Base-by-base conservation (phyloP, 1,284 basidiomycete genomes). In the Microbotryum violaceum region DNA sequence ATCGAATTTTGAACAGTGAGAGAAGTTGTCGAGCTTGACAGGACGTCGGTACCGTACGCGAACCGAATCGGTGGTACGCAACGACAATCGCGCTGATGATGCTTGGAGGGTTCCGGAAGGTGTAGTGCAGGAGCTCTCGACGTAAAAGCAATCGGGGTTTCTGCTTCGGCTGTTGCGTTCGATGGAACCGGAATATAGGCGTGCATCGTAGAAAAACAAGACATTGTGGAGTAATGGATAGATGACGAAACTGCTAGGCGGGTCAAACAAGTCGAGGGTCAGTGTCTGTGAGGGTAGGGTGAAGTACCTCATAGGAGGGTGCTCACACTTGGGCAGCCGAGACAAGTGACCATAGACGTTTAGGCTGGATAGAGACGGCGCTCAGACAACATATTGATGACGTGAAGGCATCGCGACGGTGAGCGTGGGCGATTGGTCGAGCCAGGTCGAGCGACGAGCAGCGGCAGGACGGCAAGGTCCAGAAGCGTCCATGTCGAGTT, bases 401-500 rank as follows among this genome's bases (percentile, higher is more conserved):
- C 37, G 37, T 10, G 37, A 18, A 3, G 37, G 37, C 14, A 42
- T 42, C 37, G 37, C 37, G 37, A 42, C 37, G 37, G 37, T 10
- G 37, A 42, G 37, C 37, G 37, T 42, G 18, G 25, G 49, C 49
- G 49, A 50, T 7, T 27, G 12, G 25, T 29, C 29, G 25, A 29
- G 25, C 49, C 49, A 27, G 49, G 25, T 23, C 49, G n/a, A 50
- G 20, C 49, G 25, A 27, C 49, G 49, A 50, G 49, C 49, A 42
- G 37, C 37, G 25, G 29, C 25, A 27, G 49, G 25, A 29, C 49
- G 49, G 29, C 49, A 49, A 16, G 69, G 69, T 21, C 67, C 67
- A 18, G 61, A 47, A 29, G 62, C 64, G 48, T 69, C 65, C 59
- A 69, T 45, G 55, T 67, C 64, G 60, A 69, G 56, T 29, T 52